These are phyloP conservation scores for Quercus dentata DNA, from an alignment of 306 rosid species.

Conservation along the genomic window DNA sequence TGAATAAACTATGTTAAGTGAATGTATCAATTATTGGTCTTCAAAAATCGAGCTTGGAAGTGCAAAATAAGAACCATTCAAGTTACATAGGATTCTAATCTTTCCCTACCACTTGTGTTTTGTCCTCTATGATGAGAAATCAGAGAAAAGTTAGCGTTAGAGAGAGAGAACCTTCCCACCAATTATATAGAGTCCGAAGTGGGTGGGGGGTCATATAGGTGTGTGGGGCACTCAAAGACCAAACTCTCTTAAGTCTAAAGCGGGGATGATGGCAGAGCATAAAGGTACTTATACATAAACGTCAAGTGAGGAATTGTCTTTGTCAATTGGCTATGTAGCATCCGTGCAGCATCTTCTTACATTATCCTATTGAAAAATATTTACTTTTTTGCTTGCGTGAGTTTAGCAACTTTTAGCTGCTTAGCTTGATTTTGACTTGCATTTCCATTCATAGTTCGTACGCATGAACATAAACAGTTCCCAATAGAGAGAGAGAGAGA, in stretches of 20 bases:
- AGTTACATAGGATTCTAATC: conserved; percentile 68
- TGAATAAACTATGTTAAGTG: not conserved
- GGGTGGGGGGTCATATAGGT: conserved; percentile 37
- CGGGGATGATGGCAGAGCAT: conserved; percentile 26
- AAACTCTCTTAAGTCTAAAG: conserved; percentile 8
- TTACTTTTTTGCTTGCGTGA: conserved; percentile 7
- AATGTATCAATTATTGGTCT: conserved; percentile 57
- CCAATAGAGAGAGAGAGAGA: not conserved
- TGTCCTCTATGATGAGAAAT: conserved; percentile 41
- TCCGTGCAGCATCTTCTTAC: conserved; percentile 29
- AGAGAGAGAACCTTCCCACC: conserved; percentile 36
- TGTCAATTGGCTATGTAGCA: conserved; percentile 28
- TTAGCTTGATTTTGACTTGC: conserved; percentile 32
- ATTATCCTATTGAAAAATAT: conserved; percentile 28
- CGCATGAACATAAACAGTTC: conserved; percentile 36
- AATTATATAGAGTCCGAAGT: conserved; percentile 29
- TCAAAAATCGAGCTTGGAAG: conserved; percentile 23
- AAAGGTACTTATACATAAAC: conserved; percentile 11
- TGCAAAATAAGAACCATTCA: conserved; percentile 45
- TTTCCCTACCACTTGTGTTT: conserved; percentile 47
- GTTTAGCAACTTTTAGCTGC: conserved; percentile 34
- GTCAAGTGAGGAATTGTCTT: conserved; percentile 15
- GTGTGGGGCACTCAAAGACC: conserved; percentile 41
- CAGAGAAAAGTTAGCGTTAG: conserved; percentile 13
- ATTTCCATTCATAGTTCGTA: conserved; percentile 14